Evolutionary conservation across 2,329 filamentous ascomycete species (phyloP).

Genomic region (Apiospora malaysiana): DNA sequence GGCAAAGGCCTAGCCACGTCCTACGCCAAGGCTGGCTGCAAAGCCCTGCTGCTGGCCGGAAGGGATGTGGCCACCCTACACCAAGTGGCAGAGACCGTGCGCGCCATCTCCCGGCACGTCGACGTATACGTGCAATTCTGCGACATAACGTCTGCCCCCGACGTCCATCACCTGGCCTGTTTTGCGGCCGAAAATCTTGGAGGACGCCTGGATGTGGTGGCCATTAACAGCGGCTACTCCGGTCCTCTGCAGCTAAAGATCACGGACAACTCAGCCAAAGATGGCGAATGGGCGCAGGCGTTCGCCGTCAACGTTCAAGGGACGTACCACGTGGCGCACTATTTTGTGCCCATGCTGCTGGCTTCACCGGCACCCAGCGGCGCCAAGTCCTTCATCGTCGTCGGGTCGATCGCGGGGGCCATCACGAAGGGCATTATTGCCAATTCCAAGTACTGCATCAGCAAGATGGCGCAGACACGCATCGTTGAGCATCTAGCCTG

Average conservation of each 20-base stretch:
- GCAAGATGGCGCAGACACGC: slow-evolving; percentile 1
- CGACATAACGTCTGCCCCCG: not conserved
- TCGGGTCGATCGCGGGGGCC: not conserved
- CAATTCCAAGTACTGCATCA: slow-evolving; percentile 15
- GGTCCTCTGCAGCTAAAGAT: not conserved
- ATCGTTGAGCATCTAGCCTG: not conserved
- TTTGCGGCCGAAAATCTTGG: not conserved
- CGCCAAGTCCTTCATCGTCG: not conserved
- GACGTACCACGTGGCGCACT: not conserved
- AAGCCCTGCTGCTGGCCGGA: not conserved
- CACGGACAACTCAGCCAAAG: not conserved
- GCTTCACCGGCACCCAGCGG: not conserved
- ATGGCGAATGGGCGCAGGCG: not conserved
- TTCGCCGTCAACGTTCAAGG: not conserved
- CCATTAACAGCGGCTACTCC: slow-evolving; percentile 10
- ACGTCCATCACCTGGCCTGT: not conserved
- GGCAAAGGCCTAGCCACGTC: not conserved
- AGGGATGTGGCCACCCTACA: not conserved
- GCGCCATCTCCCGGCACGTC: not conserved
- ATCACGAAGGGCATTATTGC: not conserved
- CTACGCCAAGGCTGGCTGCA: slow-evolving; percentile 1
- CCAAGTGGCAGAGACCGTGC: not conserved
- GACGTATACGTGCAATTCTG: not conserved
- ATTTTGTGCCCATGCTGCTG: not conserved
- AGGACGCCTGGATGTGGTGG: not conserved